Evolutionary conservation across 2,329 filamentous ascomycete genomes (phyloP).

Genomic region (Colletotrichum ledebouriae): DNA sequence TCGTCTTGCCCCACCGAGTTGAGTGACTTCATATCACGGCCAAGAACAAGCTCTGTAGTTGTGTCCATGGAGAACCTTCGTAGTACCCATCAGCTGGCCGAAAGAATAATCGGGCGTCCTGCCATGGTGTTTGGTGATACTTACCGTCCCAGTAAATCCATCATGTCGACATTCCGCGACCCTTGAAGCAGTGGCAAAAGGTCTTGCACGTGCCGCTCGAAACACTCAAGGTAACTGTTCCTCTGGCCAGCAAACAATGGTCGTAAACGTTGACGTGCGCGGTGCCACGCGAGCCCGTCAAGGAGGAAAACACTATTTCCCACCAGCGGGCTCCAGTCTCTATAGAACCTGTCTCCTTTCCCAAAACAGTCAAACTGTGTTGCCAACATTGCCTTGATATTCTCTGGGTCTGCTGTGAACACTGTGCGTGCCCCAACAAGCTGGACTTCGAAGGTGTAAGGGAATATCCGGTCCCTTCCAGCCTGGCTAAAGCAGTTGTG

Average conservation of each 20-base stretch:
- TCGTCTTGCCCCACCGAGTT: conserved; percentile 61
- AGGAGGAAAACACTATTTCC: conserved; percentile 69
- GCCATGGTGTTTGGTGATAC: too few relatives aligned
- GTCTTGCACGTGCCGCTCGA: conserved; percentile 70
- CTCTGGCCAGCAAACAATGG: conserved; percentile 65
- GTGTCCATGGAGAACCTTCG: too few relatives aligned
- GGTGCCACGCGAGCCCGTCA: conserved; percentile 65
- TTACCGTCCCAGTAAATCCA: conserved; percentile 51
- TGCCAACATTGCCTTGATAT: conserved; percentile 59
- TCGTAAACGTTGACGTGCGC: conserved; percentile 63
- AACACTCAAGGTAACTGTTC: conserved; percentile 64
- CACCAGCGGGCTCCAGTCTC: conserved; percentile 60
- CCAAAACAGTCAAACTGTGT: conserved; percentile 68
- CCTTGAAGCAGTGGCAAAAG: conserved; percentile 69
- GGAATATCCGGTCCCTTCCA: neutral
- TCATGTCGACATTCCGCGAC: conserved; percentile 69
- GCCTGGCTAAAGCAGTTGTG: neutral
- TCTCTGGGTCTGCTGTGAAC: conserved; percentile 66
- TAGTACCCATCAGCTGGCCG: too few relatives aligned
- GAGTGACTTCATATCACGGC: conserved; percentile 48
- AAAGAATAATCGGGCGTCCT: too few relatives aligned
- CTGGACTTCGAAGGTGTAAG: conserved; percentile 19
- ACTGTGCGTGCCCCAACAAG: conserved; percentile 46
- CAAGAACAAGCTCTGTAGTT: too few relatives aligned
- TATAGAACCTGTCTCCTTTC: conserved; percentile 58